Conservation (phyloP, 2,329 filamentous ascomycete species). For the Talaromyces sp. region DNA sequence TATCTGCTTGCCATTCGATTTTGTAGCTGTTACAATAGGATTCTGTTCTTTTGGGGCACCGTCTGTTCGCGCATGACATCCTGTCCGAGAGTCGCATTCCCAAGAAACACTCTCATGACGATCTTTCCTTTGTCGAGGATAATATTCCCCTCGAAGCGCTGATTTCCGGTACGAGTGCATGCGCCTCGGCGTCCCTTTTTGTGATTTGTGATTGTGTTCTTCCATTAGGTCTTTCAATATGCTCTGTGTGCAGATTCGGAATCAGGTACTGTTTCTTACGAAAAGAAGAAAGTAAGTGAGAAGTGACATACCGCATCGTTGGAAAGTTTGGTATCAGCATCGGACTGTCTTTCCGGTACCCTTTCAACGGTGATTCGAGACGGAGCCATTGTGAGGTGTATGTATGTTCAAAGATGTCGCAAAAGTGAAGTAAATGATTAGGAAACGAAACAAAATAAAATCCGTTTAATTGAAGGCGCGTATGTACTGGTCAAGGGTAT, state of each 20-base stretch:
- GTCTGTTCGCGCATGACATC: constrained; percentile 5
- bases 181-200: not conserved
- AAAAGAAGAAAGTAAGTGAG: not conserved
- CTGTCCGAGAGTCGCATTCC: constrained; percentile 10
- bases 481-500: not conserved
- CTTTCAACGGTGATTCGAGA: not conserved
- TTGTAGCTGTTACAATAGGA: not conserved
- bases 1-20: not conserved
- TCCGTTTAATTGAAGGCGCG: not conserved
- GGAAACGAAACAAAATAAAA: not conserved
- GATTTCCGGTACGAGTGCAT: not conserved
- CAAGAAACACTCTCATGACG: not conserved
- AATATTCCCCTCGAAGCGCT: not conserved
- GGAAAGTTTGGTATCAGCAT: not conserved
- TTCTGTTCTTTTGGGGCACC: not conserved
- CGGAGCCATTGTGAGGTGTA: not conserved
- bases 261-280: not conserved
- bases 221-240: constrained; percentile 2
- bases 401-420: not conserved
- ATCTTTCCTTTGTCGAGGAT: constrained; percentile 5
- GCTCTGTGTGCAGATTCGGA: not conserved
- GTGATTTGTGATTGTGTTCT: not conserved
- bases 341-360: not conserved
- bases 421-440: not conserved
- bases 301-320: not conserved